Base-by-base conservation (phyloP, 305 asterid genomes). In the Rubia balearica region DNA sequence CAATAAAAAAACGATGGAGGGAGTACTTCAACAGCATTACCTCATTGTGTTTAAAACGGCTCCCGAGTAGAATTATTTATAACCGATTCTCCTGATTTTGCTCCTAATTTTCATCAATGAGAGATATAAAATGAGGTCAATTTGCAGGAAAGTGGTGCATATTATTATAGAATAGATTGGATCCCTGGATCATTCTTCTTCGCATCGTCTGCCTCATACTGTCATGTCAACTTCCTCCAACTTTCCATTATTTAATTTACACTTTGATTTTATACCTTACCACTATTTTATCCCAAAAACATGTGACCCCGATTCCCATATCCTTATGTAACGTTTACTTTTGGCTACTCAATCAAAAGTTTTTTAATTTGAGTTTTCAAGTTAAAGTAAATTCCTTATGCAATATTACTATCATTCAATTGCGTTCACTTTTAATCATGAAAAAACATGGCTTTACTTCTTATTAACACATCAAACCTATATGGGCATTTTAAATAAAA, bases 181-280 rank as follows among this genome's bases (percentile, higher is more conserved):
- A 78, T 76, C 81, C 76, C 82, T 62, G 79, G 65, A 73, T 78
- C 78, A 73, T 73, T 64, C 67, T 62, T 16, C 67, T 61, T 24
- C 66, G 4, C 46, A 12, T 57, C 48, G 6, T 7, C 62, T 81
- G 64, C 27, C 17, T 33, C 72, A 30, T 43, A 67, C 80, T 73
- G 78, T 70, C 83, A 61, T 82, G 86, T 76, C 84, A 80, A 79
- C 51, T 48, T 67, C 78, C 69, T 71, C 75, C 49, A 19, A 1
- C 56, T 60, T 6, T 30, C 19, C n/a, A 27, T 3, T 46, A 71
- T 75, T 65, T 49, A 24, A 57, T 27, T 69, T 57, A 10, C 46
- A 17, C 59, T 69, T 55, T 17, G 17, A 55, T 14, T 76, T 17
- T 72, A 67, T 65, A 36, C 36, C 30, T 56, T 30, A 68, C 41